Percentiles rank a stretch among this genome's conserved stretches.
Conservation (phyloP, 2,329 filamentous ascomycete species). For the Ophiostoma sp. region DNA sequence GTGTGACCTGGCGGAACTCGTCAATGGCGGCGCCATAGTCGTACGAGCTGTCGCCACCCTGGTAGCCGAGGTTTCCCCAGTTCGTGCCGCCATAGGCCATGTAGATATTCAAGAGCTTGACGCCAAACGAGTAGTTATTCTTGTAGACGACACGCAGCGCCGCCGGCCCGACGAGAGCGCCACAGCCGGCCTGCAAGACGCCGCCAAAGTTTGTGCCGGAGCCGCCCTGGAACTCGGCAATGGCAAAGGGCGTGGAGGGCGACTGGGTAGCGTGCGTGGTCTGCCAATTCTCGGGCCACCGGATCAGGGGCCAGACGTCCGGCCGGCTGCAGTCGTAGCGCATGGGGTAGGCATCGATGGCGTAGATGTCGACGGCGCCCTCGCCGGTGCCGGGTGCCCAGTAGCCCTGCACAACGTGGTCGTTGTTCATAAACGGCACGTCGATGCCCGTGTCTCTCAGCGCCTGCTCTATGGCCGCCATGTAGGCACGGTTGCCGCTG, state of each 20-base stretch:
- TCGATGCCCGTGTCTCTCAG: neutral
- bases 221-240: neutral
- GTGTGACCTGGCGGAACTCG: slow-evolving; percentile 14
- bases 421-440: neutral
- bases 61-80: slow-evolving; percentile 16
- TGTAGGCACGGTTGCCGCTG: neutral
- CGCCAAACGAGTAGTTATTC: neutral
- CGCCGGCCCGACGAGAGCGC: neutral
- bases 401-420: neutral
- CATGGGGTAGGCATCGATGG: neutral
- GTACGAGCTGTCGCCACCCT: slow-evolving; percentile 17
- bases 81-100: neutral
- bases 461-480: neutral
- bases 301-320: neutral
- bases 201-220: neutral
- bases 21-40: slow-evolving; percentile 14
- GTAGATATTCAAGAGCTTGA: neutral
- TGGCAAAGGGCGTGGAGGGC: neutral
- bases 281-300: neutral
- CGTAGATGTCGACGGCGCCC: neutral
- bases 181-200: neutral
- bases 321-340: neutral
- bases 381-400: neutral
- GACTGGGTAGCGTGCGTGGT: neutral
- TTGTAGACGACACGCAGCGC: neutral